Conservation (phyloP, 352 stramenopile species). For the Pythium aristosporum region DNA sequence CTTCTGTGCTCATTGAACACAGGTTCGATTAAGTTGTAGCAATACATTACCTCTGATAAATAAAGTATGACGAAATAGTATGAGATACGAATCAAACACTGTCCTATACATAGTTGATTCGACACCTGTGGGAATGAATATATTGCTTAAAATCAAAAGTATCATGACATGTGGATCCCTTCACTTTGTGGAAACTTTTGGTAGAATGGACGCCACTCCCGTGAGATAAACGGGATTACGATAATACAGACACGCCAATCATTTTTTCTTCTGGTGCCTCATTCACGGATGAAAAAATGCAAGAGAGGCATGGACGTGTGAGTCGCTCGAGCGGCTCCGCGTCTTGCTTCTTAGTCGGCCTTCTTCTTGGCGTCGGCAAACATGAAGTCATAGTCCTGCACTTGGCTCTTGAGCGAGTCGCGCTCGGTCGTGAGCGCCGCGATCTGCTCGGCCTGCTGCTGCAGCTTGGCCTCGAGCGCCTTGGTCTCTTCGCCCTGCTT, state of each 20-base stretch:
- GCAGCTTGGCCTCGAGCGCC: conserved; percentile 44
- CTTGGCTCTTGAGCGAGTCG: conserved; percentile 73
- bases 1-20: conserved; percentile 7
- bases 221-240: too few relatives aligned
- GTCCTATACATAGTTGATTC: too few relatives aligned
- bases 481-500: conserved; percentile 47
- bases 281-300: too few relatives aligned
- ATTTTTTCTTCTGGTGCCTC: too few relatives aligned
- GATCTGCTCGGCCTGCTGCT: conserved; percentile 45
- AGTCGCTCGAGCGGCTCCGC: neutral
- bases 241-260: too few relatives aligned
- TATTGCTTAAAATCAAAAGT: too few relatives aligned
- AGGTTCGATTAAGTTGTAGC: neutral
- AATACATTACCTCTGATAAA: conserved; percentile 2
- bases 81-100: too few relatives aligned
- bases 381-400: conserved; percentile 90
- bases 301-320: neutral
- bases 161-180: too few relatives aligned
- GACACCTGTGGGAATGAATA: too few relatives aligned
- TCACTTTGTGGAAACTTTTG: too few relatives aligned
- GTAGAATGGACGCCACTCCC: too few relatives aligned
- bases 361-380: conserved; percentile 89
- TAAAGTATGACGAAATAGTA: neutral
- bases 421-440: conserved; percentile 53
- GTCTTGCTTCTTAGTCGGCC: conserved; percentile 45